Evolutionary conservation across 805 yeast species (phyloP).

Genomic region (Candida suzukii): DNA sequence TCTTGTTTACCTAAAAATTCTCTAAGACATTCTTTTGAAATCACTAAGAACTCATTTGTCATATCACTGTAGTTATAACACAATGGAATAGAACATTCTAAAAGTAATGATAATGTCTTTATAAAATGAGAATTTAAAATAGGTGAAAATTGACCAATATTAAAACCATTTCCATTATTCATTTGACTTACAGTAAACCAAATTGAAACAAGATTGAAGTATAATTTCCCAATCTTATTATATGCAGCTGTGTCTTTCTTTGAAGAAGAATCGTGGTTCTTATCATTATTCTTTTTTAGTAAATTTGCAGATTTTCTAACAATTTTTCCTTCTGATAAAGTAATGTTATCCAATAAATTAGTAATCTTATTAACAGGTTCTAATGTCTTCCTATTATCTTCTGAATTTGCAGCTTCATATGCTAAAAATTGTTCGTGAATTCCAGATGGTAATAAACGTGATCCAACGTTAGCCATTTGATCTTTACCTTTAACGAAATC

Average conservation of each 20-base stretch:
- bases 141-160: constrained; percentile 47
- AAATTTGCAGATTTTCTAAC: constrained; percentile 34
- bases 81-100: constrained; percentile 54
- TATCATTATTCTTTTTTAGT: constrained; percentile 7
- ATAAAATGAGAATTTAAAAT: constrained; percentile 52
- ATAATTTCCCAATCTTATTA: constrained; percentile 36
- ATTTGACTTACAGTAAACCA: constrained; percentile 34
- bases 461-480: constrained; percentile 16
- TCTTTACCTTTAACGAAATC: constrained; percentile 33
- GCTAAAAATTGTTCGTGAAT: constrained; percentile 37
- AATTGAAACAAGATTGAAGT: constrained; percentile 45
- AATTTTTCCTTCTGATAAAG: constrained; percentile 34
- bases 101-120: constrained; percentile 48
- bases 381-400: not conserved
- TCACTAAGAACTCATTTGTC: constrained; percentile 43
- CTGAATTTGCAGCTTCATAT: constrained; percentile 8
- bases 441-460: constrained; percentile 35
- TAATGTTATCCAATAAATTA: constrained; percentile 16
- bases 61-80: constrained; percentile 44
- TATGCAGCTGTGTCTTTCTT: too few relatives aligned
- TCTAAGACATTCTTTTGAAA: constrained; percentile 10
- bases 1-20: not conserved
- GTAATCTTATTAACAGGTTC: constrained; percentile 3
- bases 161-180: constrained; percentile 34
- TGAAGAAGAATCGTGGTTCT: constrained; percentile 28